Conservation (phyloP, 495 filamentous ascomycete genomes). For the Hypoxylon lienhwacheense region DNA sequence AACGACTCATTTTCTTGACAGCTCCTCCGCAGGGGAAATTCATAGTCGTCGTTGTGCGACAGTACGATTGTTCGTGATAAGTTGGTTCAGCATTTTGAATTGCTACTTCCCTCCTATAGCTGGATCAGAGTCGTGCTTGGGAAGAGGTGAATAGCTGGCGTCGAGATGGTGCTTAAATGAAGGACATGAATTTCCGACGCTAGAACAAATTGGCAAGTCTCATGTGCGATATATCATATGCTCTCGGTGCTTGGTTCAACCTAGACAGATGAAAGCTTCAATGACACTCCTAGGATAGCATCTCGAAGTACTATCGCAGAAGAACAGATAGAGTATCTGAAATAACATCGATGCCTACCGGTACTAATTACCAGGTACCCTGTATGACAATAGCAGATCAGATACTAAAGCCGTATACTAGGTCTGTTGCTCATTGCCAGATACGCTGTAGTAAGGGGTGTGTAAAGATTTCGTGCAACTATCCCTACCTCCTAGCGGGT, state of each 20-base stretch:
- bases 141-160: constrained; percentile 54
- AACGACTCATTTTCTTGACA: constrained; percentile 66
- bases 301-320: constrained; percentile 58
- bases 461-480: too few relatives aligned
- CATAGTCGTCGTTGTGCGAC: constrained; percentile 56
- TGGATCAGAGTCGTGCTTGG: constrained; percentile 61
- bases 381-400: too few relatives aligned
- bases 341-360: too few relatives aligned
- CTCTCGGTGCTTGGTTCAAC: constrained; percentile 57
- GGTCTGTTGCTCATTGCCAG: too few relatives aligned
- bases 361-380: too few relatives aligned
- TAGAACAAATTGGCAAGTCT: constrained; percentile 51
- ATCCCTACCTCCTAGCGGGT: too few relatives aligned
- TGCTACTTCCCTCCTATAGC: constrained; percentile 50
- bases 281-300: constrained; percentile 59
- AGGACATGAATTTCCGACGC: constrained; percentile 46
- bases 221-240: constrained; percentile 49
- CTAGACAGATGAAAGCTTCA: constrained; percentile 55
- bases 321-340: constrained; percentile 54
- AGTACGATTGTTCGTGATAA: too few relatives aligned
- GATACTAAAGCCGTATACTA: too few relatives aligned
- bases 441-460: too few relatives aligned
- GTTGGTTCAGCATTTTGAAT: constrained; percentile 45
- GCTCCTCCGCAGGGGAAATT: constrained; percentile 59
- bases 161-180: constrained; percentile 56